Conservation (phyloP, 1,284 basidiomycete species). For the Fomitopsis pinicola region DNA sequence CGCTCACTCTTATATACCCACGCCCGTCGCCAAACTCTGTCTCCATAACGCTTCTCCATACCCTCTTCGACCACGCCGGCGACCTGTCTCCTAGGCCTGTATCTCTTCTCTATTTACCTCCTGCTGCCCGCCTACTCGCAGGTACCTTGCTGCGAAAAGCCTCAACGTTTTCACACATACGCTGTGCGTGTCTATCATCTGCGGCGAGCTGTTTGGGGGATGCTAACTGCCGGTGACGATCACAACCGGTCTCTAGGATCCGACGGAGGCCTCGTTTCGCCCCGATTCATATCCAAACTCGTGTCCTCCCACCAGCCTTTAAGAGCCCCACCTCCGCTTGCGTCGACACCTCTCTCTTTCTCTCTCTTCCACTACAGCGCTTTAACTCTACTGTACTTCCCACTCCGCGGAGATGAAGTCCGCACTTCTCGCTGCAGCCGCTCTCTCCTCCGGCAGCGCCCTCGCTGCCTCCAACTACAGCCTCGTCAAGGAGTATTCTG, state of each 20-base stretch:
- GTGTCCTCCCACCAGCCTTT: neutral
- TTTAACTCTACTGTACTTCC: neutral
- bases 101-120: too few species aligned
- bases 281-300: neutral
- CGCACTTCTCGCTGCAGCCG: neutral
- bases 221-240: neutral
- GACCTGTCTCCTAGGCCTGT: too few species aligned
- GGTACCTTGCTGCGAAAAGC: too few species aligned
- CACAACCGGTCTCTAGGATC: too few species aligned
- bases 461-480: neutral
- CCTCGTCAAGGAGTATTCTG: constrained; percentile 33
- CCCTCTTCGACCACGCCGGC: too few species aligned
- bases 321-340: neutral
- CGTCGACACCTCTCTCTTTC: neutral
- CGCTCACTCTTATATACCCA: too few species aligned
- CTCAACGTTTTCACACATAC: too few species aligned
- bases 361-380: neutral
- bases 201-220: neutral
- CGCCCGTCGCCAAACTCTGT: too few species aligned
- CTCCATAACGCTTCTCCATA: too few species aligned
- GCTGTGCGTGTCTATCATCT: neutral
- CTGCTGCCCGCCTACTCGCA: too few species aligned
- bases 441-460: constrained; percentile 1
- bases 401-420: neutral
- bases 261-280: too few species aligned